Evolutionary conservation across 78 protist genomes (phyloP), one percentile per base, ranked within the genome.

Genomic region (Monosiga brevicollis): DNA sequence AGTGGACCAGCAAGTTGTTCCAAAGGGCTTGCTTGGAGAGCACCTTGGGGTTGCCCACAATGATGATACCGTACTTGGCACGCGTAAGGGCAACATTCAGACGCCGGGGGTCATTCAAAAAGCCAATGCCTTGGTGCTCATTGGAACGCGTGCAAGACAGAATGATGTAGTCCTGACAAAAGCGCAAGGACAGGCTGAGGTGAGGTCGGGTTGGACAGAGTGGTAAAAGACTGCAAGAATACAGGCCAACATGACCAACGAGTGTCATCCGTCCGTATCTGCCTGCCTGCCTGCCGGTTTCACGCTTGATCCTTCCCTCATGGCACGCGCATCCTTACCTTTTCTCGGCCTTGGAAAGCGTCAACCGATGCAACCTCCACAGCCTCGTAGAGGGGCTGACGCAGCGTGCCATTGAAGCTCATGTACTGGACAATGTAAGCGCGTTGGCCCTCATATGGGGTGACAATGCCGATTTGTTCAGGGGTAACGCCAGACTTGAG

Each of bases 381-480:
- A 0, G 82, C 89, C 73, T 81, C 41, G 90, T 97, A 98, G 54
- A 94, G 86, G 10, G 86, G 84, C 6, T 75, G n/a, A n/a, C 90
- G 81, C 35, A 94, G 91, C 6, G 90, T 26, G 41, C 99, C 99
- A 38, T 87, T 55, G 42, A 84, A 81, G 73, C 74, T 85, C 98
- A 98, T 94, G 83, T 85, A 83, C 79, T 79, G 62, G 41, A 94
- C 90, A 41, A 97, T 43, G 92, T 88, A 95, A 1, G 97, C 96
- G 42, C 99, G 93, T 90, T 99, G 99, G 23, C 99, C 99, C 43
- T 96, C 99, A 85, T 99, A 99, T 15, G 99, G 99, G 32, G 99
- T 97, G 88, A 99, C 90, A 82, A 99, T 90, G 83, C 99, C 99
- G 55, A 99, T 94, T 84, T 96, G 96, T 22, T 72, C 83, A 3